phyloP scores from a whole-genome alignment of 23 red algal species.

The Gracilaria domingensis region DNA sequence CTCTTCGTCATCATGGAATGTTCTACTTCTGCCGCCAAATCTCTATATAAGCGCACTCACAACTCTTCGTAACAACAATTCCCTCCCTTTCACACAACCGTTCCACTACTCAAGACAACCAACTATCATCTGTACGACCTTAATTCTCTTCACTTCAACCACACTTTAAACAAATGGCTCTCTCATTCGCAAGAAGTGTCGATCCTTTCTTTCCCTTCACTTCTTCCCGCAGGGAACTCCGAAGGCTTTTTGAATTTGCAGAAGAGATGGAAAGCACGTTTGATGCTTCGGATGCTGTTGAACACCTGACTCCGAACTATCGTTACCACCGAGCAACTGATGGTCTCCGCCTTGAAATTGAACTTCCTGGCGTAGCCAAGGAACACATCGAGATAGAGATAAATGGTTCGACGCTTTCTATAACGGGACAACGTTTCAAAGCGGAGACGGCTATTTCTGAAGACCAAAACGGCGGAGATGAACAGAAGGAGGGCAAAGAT shows the following conservation, averaged over 20 bases:
- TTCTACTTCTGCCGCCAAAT: background rate
- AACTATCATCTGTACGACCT: background rate
- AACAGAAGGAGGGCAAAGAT: background rate
- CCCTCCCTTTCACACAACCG: background rate
- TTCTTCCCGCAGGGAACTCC: background rate
- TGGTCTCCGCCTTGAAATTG: background rate
- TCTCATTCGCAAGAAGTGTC: conserved; percentile 1
- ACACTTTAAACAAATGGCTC: background rate
- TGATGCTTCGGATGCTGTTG: background rate
- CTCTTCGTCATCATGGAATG: background rate
- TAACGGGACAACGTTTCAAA: conserved; percentile 12
- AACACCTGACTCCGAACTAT: background rate
- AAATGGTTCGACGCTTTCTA: background rate
- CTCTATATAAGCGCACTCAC: background rate
- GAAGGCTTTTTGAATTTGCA: background rate
- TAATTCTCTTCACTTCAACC: background rate
- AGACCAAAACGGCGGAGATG: background rate
- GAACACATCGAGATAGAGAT: conserved; percentile 25
- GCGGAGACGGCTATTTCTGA: too few relatives aligned
- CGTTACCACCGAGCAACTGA: background rate
- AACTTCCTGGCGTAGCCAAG: conserved; percentile 11
- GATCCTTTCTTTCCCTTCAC: conserved; percentile 7
- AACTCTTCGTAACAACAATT: background rate
- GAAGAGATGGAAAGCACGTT: background rate
- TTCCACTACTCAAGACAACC: background rate